Evolutionary conservation across 2,329 filamentous ascomycete species (phyloP), one percentile per base, ranked within the genome.

Genomic region (Fusarium irregulare): DNA sequence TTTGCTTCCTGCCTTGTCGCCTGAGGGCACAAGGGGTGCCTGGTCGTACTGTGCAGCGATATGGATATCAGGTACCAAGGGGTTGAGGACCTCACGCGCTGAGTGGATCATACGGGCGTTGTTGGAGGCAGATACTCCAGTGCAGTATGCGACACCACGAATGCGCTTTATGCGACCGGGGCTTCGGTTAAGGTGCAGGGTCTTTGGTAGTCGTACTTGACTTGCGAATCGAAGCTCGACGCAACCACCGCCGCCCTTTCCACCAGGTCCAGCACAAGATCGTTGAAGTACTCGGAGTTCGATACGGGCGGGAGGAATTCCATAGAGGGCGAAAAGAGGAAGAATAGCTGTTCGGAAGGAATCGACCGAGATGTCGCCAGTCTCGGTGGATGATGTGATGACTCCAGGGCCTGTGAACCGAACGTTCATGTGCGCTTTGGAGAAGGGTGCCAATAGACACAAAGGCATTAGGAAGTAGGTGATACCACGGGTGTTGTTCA

Each of bases 81-180:
- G 86, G 78, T 99, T 99, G 48, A 99, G 85, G 13, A 99, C 87
- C 49, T 93, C 93, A 73, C 95, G 87, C 13, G 94, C 94, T 4
- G 92, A 89, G 76, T 97, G 93, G 76, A 98, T 99, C 92, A 98
- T 97, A 70, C 96, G 88, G 67, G 92, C 93, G 78, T 98, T 99
- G 79, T 98, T 98, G 51, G 92, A 94, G 0, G 93, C 95, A 13
- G 93, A 92, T 1, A 98, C 94, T 48, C 97, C 96, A 1, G 93
- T 94, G 58, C 92, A 92, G 81, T 98, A 99, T 49, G 96, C 94
- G 45, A 99, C 96, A 63, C 96, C 96, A 60, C 95, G 88, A 71
- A 99, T 92, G 73, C 90, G 89, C 86, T 94, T 95, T 75, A 99
- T 91, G 59, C 93, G 86, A 10, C 96, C 96, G 0, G 94, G 89